phyloP scores from a whole-genome alignment of 108 stramenopile species.

The Phaeodactylum tricornutum region DNA sequence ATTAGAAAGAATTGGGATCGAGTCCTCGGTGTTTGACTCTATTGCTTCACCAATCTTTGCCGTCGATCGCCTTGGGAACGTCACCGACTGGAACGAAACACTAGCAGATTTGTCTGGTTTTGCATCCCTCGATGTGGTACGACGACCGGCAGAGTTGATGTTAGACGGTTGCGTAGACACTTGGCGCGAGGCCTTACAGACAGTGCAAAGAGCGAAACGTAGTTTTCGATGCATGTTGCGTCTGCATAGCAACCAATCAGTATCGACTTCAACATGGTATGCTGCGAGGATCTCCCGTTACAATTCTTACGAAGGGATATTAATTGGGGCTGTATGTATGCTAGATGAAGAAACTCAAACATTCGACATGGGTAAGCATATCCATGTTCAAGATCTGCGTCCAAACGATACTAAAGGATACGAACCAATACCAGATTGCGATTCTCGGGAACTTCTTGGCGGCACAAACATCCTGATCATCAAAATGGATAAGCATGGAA shows the following conservation, averaged over 20 bases:
- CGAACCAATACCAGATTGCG: no score
- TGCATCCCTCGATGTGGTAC: background rate
- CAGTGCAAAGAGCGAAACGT: background rate
- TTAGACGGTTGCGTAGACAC: background rate
- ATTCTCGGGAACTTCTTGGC: constrained; percentile 50
- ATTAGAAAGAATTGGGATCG: no score
- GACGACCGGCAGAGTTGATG: background rate
- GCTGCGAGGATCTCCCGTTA: no score
- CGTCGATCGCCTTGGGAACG: background rate
- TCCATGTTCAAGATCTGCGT: no score
- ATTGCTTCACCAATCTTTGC: constrained; percentile 4
- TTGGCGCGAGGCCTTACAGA: background rate
- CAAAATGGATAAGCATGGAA: constrained; percentile 44
- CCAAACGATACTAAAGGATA: no score
- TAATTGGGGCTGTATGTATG: no score
- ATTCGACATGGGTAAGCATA: no score
- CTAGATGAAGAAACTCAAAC: no score
- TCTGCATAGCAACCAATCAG: background rate
- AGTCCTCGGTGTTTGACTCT: no score
- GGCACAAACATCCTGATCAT: constrained; percentile 65
- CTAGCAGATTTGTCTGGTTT: background rate
- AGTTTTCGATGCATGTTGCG: background rate
- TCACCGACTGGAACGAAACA: background rate
- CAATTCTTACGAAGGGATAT: no score
- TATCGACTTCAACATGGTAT: no score